Percentiles rank a stretch among this genome's conserved stretches.
Conservation (phyloP, 192 early-diverging fungal species). For the Spizellomyces punctatus region DNA sequence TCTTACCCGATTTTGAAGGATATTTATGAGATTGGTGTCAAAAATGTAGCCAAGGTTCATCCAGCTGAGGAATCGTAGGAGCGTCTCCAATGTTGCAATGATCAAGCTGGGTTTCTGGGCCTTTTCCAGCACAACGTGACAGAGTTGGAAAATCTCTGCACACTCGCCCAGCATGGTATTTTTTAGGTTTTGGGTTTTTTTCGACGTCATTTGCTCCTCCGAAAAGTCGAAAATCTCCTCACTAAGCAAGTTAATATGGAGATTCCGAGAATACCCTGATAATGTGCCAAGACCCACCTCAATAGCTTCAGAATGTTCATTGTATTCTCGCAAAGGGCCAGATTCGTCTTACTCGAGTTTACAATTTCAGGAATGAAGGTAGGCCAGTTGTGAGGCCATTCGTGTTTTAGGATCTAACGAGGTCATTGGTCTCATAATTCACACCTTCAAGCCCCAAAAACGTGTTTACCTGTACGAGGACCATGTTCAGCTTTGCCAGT, state of each 20-base stretch:
- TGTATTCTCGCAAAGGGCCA: conserved; percentile 98
- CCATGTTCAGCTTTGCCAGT: conserved; percentile 93
- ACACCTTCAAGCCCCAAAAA: not conserved
- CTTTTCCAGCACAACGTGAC: conserved; percentile 90
- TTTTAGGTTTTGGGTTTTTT: conserved; percentile 92
- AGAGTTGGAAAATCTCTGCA: conserved; percentile 92
- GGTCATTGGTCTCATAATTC: not conserved
- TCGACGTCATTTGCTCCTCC: conserved; percentile 97
- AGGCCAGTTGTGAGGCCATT: conserved; percentile 99
- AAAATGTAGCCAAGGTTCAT: conserved; percentile 98
- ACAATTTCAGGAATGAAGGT: conserved; percentile 98
- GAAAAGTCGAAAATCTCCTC: conserved; percentile 99
- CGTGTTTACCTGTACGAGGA: conserved; percentile 84
- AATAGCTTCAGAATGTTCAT: conserved; percentile 98
- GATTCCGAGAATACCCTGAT: not conserved
- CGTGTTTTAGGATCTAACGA: conserved; percentile 93
- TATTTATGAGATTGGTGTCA: conserved; percentile 88
- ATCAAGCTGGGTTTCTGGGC: conserved; percentile 90
- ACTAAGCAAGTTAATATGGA: conserved; percentile 44
- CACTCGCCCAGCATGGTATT: conserved; percentile 95
- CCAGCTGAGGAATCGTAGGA: conserved; percentile 97
- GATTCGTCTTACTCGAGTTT: conserved; percentile 85
- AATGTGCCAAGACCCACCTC: conserved; percentile 57
- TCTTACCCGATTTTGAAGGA: conserved; percentile 75
- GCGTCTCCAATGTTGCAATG: conserved; percentile 87